Conservation (phyloP, 495 filamentous ascomycete species). For the Penicillium coprophilum region DNA sequence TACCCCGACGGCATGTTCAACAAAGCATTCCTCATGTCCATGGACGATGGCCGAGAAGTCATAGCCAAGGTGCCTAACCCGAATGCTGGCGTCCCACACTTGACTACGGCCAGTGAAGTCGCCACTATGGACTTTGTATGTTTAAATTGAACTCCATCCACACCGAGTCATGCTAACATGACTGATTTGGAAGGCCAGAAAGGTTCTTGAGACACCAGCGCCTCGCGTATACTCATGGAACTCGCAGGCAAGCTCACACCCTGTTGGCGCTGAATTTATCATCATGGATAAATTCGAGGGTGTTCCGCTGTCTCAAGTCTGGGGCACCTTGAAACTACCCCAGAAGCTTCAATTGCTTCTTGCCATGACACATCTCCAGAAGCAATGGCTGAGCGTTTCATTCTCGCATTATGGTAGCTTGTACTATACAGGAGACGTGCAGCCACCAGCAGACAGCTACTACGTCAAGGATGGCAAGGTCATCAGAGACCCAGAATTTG, state of each 20-base stretch:
- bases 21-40: conserved; percentile 42
- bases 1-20: conserved; percentile 41
- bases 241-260: not conserved
- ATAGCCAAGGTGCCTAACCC: conserved; percentile 40
- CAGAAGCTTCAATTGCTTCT: not conserved
- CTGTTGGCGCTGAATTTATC: not conserved
- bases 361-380: not conserved
- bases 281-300: not conserved
- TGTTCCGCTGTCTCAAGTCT: not conserved
- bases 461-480: conserved; percentile 11
- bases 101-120: conserved; percentile 41
- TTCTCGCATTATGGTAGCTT: not conserved
- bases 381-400: not conserved
- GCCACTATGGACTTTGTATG: conserved; percentile 45
- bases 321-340: not conserved
- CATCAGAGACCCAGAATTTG: conserved; percentile 30
- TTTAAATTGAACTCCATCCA: conserved; percentile 4
- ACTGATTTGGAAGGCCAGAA: not conserved
- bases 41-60: conserved; percentile 41
- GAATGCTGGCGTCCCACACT: conserved; percentile 37
- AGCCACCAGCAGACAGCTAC: not conserved
- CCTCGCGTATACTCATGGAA: not conserved
- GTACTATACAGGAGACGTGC: not conserved
- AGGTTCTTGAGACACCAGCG: not conserved
- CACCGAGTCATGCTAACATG: not conserved